These are phyloP conservation scores for Lichina pygmaea DNA, from an alignment of 495 filamentous ascomycete species.

Conservation along the genomic window DNA sequence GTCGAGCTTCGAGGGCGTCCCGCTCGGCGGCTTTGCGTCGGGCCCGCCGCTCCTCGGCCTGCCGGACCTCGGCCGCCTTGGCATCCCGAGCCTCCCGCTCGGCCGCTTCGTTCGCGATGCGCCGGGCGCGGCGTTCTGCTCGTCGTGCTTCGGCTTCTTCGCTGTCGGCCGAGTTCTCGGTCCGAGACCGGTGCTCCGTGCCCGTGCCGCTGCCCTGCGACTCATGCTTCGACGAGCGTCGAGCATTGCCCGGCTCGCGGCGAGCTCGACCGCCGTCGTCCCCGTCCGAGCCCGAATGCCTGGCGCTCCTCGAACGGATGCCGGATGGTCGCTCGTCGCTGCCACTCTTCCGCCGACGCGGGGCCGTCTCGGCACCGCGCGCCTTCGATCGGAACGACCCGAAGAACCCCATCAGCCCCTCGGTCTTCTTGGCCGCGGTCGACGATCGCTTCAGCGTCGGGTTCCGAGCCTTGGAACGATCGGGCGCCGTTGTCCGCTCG, in stretches of 20 bases:
- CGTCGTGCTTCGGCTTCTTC: neutral
- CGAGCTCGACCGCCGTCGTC: neutral
- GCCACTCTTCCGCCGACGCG: neutral
- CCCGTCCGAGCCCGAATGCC: neutral
- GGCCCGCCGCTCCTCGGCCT: neutral
- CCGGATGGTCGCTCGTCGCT: neutral
- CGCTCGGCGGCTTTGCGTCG: neutral
- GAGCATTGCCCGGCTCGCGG: neutral
- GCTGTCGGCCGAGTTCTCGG: neutral
- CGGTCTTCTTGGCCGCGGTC: slow-evolving; percentile 1
- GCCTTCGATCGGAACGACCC: slow-evolving; percentile 2
- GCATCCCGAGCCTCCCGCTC: slow-evolving; percentile 1
- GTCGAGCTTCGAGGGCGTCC: neutral
- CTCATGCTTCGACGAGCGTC: neutral
- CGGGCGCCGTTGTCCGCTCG: neutral
- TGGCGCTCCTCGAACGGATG: neutral
- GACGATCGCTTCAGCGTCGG: neutral
- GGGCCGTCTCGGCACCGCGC: neutral
- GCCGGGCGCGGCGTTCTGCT: neutral
- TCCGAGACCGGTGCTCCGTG: neutral
- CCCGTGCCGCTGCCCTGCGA: neutral
- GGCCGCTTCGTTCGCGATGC: neutral
- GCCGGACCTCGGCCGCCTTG: neutral
- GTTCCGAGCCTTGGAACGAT: neutral
- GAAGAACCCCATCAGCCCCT: slow-evolving; percentile 2